Percentiles rank a stretch among this genome's conserved stretches.
Conservation (phyloP, 179 eudicot species). For the Amaranthus tricolor region DNA sequence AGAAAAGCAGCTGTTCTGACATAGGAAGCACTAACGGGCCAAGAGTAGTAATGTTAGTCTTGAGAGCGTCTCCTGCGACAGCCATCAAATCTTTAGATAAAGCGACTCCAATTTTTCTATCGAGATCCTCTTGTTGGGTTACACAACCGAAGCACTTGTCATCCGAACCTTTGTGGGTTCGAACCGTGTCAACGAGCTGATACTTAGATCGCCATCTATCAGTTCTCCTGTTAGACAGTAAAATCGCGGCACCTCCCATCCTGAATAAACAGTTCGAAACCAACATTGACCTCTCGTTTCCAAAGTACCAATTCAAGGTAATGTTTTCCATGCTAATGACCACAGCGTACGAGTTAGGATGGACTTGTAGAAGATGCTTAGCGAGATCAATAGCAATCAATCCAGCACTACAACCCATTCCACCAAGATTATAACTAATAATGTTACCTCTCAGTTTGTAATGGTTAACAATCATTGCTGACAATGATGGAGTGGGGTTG, state of each 20-base stretch:
- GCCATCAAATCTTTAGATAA: constrained; percentile 28
- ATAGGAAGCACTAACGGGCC: constrained; percentile 30
- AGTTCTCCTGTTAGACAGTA: constrained; percentile 21
- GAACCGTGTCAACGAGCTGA: constrained; percentile 21
- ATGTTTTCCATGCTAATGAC: constrained; percentile 31
- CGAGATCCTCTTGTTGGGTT: constrained; percentile 26
- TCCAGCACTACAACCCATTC: constrained; percentile 34
- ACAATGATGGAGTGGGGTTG: constrained; percentile 27
- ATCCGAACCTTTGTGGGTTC: constrained; percentile 30
- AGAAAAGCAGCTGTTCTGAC: constrained; percentile 26
- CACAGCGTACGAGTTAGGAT: constrained; percentile 30
- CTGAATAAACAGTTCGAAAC: constrained; percentile 26
- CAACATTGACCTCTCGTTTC: constrained; percentile 27
- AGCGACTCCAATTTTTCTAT: constrained; percentile 23
- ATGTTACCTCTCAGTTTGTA: constrained; percentile 28
- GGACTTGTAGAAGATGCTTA: constrained; percentile 26
- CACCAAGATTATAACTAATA: constrained; percentile 25
- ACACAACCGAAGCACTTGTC: constrained; percentile 28
- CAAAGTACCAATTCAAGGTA: constrained; percentile 32
- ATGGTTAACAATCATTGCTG: constrained; percentile 29
- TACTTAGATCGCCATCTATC: constrained; percentile 25
- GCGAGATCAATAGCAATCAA: constrained; percentile 28
- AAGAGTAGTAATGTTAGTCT: constrained; percentile 29
- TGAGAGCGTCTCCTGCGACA: constrained; percentile 28
- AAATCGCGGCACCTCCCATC: constrained; percentile 26